Conservation (phyloP, 2,329 filamentous ascomycete genomes). For the Thielaviopsis populi region DNA sequence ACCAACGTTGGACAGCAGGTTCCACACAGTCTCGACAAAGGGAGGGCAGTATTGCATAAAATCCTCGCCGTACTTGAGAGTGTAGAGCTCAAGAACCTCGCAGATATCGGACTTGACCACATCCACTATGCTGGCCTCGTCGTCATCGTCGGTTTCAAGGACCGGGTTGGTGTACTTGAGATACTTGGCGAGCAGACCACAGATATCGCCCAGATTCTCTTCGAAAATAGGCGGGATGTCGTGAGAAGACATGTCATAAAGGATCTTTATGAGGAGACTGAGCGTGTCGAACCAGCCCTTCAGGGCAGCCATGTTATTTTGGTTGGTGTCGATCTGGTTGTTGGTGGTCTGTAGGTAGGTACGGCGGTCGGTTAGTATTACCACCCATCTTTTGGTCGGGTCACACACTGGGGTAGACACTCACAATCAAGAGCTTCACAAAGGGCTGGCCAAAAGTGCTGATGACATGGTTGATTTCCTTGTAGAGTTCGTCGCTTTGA, state of each 20-base stretch:
- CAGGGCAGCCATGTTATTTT: constrained; percentile 58
- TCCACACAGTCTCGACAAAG: constrained; percentile 87
- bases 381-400: background rate
- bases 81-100: constrained; percentile 75
- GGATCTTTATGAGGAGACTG: constrained; percentile 76
- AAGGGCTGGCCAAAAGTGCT: constrained; percentile 72
- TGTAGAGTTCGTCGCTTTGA: constrained; percentile 80
- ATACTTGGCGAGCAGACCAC: constrained; percentile 77
- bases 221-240: constrained; percentile 92
- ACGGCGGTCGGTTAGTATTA: background rate
- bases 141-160: constrained; percentile 74
- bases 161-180: constrained; percentile 75
- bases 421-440: constrained; percentile 59
- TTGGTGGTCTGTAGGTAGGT: constrained; percentile 42
- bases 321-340: constrained; percentile 56
- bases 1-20: constrained; percentile 71
- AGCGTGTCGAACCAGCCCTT: constrained; percentile 71
- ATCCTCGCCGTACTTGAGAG: constrained; percentile 89
- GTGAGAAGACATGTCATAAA: constrained; percentile 95
- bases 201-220: constrained; percentile 65
- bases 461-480: constrained; percentile 92
- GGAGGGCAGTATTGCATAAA: constrained; percentile 66
- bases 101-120: constrained; percentile 88
- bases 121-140: constrained; percentile 71
- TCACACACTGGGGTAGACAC: constrained; percentile 18